Conservation (phyloP, 2,329 filamentous ascomycete genomes). For the Pseudocercospora ulei region DNA sequence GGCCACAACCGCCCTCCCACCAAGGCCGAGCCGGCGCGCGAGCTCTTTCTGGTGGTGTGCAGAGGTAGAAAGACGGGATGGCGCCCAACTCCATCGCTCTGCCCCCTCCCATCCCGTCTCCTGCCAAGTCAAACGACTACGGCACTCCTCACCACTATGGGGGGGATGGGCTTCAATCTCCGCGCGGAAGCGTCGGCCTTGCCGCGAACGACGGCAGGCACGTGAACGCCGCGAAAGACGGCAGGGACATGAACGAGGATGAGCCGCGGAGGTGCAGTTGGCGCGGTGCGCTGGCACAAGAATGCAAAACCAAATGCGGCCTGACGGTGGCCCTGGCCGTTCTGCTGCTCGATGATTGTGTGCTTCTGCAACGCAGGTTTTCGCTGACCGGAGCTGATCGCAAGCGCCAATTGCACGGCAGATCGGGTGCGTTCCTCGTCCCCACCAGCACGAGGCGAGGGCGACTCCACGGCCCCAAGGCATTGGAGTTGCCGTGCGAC, state of each 20-base stretch:
- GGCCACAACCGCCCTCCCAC: slow-evolving; percentile 4
- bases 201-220: slow-evolving; percentile 6
- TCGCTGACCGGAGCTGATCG: neutral
- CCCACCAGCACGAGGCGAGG: slow-evolving; percentile 2
- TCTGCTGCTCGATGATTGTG: slow-evolving; percentile 2
- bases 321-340: neutral
- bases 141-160: neutral
- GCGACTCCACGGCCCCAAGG: neutral
- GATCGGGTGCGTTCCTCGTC: neutral
- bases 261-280: slow-evolving; percentile 6
- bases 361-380: slow-evolving; percentile 7
- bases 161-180: slow-evolving; percentile 7
- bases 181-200: slow-evolving; percentile 6
- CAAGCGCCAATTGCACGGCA: slow-evolving; percentile 4
- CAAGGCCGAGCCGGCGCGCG: slow-evolving; percentile 5
- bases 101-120: neutral
- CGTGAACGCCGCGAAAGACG: slow-evolving; percentile 7
- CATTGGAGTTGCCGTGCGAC: slow-evolving; percentile 4
- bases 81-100: slow-evolving; percentile 6
- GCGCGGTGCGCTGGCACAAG: slow-evolving; percentile 8
- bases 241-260: slow-evolving; percentile 7
- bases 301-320: neutral
- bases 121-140: neutral
- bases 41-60: slow-evolving; percentile 1
- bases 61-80: slow-evolving; percentile 5